Percentiles rank a stretch among this genome's conserved stretches.
Conservation (phyloP, 495 filamentous ascomycete species). For the Pyrenula aspistea region DNA sequence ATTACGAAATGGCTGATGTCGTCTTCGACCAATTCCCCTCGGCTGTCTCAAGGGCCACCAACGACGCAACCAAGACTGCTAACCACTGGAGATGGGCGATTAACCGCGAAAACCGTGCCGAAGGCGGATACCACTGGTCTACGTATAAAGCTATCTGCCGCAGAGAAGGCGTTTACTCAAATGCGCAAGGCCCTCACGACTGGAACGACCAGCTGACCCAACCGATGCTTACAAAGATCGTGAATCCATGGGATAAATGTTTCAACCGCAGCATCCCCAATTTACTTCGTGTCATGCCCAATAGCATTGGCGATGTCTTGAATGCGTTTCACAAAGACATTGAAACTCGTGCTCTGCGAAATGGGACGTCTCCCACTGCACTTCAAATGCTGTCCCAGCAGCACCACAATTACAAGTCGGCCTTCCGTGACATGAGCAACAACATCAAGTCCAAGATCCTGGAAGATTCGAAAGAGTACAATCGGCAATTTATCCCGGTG, state of each 20-base stretch:
- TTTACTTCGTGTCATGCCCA: neutral
- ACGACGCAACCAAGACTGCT: constrained; percentile 25
- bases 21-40: constrained; percentile 31
- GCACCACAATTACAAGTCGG: constrained; percentile 25
- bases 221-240: constrained; percentile 25
- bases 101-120: constrained; percentile 18
- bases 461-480: constrained; percentile 39
- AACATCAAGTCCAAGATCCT: constrained; percentile 22
- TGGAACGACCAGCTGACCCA: constrained; percentile 24
- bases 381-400: constrained; percentile 31
- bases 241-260: constrained; percentile 40
- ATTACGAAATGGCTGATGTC: constrained; percentile 24
- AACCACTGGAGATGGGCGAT: constrained; percentile 33
- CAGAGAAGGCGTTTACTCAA: constrained; percentile 31
- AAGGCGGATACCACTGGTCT: constrained; percentile 36
- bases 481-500: constrained; percentile 40
- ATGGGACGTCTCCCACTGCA: constrained; percentile 21
- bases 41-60: constrained; percentile 19
- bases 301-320: constrained; percentile 13
- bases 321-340: constrained; percentile 29
- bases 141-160: constrained; percentile 54
- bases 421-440: constrained; percentile 20
- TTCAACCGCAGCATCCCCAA: constrained; percentile 35
- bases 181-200: constrained; percentile 8
- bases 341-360: constrained; percentile 19